These are phyloP conservation scores for Arthrobotrys sphaeroides DNA, from an alignment of 2,329 filamentous ascomycete genomes.

Conservation along the genomic window DNA sequence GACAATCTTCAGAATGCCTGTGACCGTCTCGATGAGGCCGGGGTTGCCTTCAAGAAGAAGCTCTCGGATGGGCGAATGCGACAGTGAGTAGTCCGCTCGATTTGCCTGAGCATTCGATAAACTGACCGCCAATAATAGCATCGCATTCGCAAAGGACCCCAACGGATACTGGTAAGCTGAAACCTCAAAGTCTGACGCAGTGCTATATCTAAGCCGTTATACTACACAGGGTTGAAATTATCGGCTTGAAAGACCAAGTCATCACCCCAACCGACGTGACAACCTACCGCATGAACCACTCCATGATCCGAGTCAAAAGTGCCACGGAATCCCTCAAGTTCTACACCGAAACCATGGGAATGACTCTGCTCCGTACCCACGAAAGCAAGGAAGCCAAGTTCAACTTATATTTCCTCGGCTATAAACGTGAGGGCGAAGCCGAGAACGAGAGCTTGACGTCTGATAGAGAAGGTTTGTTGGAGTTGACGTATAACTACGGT, in stretches of 20 bases:
- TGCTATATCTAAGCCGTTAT: slow-evolving; percentile 61
- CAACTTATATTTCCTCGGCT: slow-evolving; percentile 93
- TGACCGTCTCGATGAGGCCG: slow-evolving; percentile 85
- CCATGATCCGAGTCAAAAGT: slow-evolving; percentile 94
- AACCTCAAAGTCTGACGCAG: slow-evolving; percentile 57
- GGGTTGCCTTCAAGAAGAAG: slow-evolving; percentile 95
- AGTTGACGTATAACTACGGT: slow-evolving; percentile 69
- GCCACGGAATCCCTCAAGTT: slow-evolving; percentile 77
- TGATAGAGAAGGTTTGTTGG: slow-evolving; percentile 82
- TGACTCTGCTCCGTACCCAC: slow-evolving; percentile 78
- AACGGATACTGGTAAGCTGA: slow-evolving; percentile 77
- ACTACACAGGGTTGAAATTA: slow-evolving; percentile 73
- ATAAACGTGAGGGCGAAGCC: slow-evolving; percentile 68
- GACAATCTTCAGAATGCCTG: slow-evolving; percentile 79
- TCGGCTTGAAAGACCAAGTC: slow-evolving; percentile 78
- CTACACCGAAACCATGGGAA: slow-evolving; percentile 87
- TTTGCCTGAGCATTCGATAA: background rate
- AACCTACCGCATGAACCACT: slow-evolving; percentile 87
- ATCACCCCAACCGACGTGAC: slow-evolving; percentile 75
- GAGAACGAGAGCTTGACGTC: slow-evolving; percentile 70
- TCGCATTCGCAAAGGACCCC: slow-evolving; percentile 89
- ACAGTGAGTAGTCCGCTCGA: slow-evolving; percentile 30
- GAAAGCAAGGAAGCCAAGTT: slow-evolving; percentile 78
- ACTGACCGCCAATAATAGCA: slow-evolving; percentile 61
- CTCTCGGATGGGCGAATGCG: slow-evolving; percentile 86